phyloP scores from a whole-genome alignment of 176 grass and related monocot species.

The Tillandsia leiboldiana region DNA sequence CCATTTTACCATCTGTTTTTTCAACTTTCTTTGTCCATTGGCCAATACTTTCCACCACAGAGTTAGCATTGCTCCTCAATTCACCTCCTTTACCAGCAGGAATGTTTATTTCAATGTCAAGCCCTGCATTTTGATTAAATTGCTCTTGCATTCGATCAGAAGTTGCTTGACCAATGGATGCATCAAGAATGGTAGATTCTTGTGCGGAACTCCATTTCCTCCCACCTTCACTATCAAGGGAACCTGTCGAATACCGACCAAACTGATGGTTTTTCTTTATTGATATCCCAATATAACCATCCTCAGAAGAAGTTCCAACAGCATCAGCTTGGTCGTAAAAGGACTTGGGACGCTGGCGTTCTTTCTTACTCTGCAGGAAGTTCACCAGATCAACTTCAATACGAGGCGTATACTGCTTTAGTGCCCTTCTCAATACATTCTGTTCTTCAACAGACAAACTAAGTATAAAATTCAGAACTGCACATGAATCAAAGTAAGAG shows the following conservation, averaged over 20 bases:
- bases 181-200: slow-evolving; percentile 34
- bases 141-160: slow-evolving; percentile 40
- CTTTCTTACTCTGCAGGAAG: slow-evolving; percentile 98
- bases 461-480: slow-evolving; percentile 98
- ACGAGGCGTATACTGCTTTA: slow-evolving; percentile 94
- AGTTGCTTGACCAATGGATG: slow-evolving; percentile 29
- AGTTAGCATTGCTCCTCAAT: slow-evolving; percentile 29
- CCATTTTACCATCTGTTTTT: slow-evolving; percentile 58
- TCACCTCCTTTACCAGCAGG: slow-evolving; percentile 38
- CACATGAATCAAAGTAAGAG: slow-evolving; percentile 86
- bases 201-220: slow-evolving; percentile 32
- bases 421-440: slow-evolving; percentile 79
- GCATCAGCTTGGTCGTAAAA: slow-evolving; percentile 82
- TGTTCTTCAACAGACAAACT: slow-evolving; percentile 92
- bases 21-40: slow-evolving; percentile 67
- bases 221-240: slow-evolving; percentile 51
- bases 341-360: slow-evolving; percentile 67
- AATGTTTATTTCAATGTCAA: slow-evolving; percentile 21
- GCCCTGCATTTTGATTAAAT: slow-evolving; percentile 36
- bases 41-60: slow-evolving; percentile 28
- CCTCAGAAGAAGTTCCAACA: slow-evolving; percentile 88
- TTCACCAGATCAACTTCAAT: slow-evolving; percentile 99
- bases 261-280: slow-evolving; percentile 61
- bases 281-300: slow-evolving; percentile 55
- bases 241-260: slow-evolving; percentile 69